Evolutionary conservation across 805 yeast genomes (phyloP).

Genomic region (Myxozyma kluyveri): DNA sequence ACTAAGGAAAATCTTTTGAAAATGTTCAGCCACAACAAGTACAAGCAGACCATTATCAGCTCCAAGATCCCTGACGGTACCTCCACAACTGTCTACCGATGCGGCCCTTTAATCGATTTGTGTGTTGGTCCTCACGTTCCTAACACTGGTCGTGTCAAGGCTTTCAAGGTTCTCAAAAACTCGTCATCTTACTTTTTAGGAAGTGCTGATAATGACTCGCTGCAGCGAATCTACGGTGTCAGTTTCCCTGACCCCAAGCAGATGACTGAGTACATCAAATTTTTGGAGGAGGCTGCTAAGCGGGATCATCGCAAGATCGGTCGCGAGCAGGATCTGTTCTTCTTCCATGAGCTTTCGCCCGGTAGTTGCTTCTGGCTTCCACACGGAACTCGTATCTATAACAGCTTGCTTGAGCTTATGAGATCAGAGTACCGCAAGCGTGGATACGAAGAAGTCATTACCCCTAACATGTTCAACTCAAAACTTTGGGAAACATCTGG

Average conservation of each 20-base stretch:
- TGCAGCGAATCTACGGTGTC: slow-evolving; percentile 96
- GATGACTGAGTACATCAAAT: slow-evolving; percentile 91
- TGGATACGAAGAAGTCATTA: slow-evolving; percentile 97
- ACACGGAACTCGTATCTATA: slow-evolving; percentile 97
- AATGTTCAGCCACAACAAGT: slow-evolving; percentile 95
- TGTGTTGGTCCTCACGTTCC: slow-evolving; percentile 98
- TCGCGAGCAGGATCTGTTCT: slow-evolving; percentile 90
- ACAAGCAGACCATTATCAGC: slow-evolving; percentile 81
- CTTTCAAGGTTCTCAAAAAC: slow-evolving; percentile 89
- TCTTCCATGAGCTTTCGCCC: slow-evolving; percentile 95
- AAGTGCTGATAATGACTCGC: slow-evolving; percentile 85
- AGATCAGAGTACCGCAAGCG: slow-evolving; percentile 84
- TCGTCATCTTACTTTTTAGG: slow-evolving; percentile 96
- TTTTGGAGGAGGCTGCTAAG: slow-evolving; percentile 90
- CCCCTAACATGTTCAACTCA: slow-evolving; percentile 98
- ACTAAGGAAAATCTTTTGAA: slow-evolving; percentile 85
- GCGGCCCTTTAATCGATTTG: slow-evolving; percentile 95
- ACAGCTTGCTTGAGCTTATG: slow-evolving; percentile 74
- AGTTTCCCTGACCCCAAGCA: slow-evolving; percentile 97
- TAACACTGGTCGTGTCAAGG: slow-evolving; percentile 94
- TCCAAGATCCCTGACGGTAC: slow-evolving; percentile 95
- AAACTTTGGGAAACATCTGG: slow-evolving; percentile 99
- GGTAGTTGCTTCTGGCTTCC: slow-evolving; percentile 99
- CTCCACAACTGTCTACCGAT: slow-evolving; percentile 92
- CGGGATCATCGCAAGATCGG: slow-evolving; percentile 94